Evolutionary conservation across 75 land plant genomes (phyloP).

Genomic region (Selaginella moellendorffii): DNA sequence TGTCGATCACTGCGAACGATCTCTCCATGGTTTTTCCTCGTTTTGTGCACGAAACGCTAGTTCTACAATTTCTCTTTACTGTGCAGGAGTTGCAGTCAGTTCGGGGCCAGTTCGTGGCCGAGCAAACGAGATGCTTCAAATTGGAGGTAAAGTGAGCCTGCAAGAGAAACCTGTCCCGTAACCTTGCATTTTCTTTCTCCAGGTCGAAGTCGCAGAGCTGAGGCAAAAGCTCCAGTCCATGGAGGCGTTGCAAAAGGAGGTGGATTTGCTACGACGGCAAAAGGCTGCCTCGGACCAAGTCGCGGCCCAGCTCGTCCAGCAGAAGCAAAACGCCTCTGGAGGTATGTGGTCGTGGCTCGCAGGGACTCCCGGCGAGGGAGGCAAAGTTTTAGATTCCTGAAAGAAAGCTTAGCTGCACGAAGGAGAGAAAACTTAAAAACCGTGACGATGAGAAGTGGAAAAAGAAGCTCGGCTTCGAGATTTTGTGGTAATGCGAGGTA

Average conservation of each 20-base stretch:
- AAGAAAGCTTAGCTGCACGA: too few relatives aligned
- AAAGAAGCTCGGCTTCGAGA: too few relatives aligned
- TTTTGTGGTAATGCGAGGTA: too few relatives aligned
- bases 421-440: too few relatives aligned
- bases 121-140: conserved; percentile 91
- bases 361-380: conserved; percentile 53
- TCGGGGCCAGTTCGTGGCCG: conserved; percentile 83
- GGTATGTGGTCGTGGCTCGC: conserved; percentile 98
- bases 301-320: conserved; percentile 37
- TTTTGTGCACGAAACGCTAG: background rate
- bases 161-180: background rate
- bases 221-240: conserved; percentile 72
- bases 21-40: background rate
- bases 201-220: conserved; percentile 93
- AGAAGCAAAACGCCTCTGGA: conserved; percentile 48
- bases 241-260: conserved; percentile 82
- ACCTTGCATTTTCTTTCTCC: background rate
- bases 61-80: background rate
- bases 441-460: too few relatives aligned
- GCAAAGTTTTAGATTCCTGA: too few relatives aligned
- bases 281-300: conserved; percentile 78
- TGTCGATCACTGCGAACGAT: conserved; percentile 21
- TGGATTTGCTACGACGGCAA: conserved; percentile 80
- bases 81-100: conserved; percentile 82
- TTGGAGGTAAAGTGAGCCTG: conserved; percentile 47